phyloP scores from a whole-genome alignment of 805 yeast species.

The Candida xiaguanensis region DNA sequence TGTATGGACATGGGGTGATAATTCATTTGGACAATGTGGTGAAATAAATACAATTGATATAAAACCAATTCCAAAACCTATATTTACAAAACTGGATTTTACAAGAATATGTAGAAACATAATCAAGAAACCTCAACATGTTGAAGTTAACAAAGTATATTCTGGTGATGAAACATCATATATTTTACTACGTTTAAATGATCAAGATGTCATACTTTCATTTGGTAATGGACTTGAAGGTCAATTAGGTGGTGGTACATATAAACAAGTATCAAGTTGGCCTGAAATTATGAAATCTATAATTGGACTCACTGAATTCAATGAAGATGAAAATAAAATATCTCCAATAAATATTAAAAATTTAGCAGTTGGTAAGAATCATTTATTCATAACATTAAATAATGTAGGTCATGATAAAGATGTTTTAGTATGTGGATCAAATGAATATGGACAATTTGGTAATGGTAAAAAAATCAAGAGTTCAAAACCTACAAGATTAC shows the following conservation, averaged over 20 bases:
- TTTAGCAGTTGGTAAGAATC: constrained; percentile 65
- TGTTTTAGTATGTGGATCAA: constrained; percentile 80
- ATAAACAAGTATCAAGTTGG: constrained; percentile 64
- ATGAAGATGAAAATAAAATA: constrained; percentile 41
- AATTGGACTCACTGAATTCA: constrained; percentile 47
- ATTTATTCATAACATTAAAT: constrained; percentile 54
- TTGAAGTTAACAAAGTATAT: constrained; percentile 46
- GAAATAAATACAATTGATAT: constrained; percentile 62
- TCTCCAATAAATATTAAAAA: constrained; percentile 46
- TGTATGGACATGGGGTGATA: constrained; percentile 85
- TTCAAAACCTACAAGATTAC: constrained; percentile 51
- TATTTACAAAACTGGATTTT: constrained; percentile 15
- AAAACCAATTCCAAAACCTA: constrained; percentile 63
- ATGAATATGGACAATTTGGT: constrained; percentile 79
- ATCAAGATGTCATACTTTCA: constrained; percentile 39
- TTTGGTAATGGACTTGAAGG: constrained; percentile 88
- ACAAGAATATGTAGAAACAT: constrained; percentile 21
- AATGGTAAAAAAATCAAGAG: constrained; percentile 68
- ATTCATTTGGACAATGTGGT: constrained; percentile 82
- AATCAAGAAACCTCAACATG: constrained; percentile 16
- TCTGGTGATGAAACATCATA: constrained; percentile 65
- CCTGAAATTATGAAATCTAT: constrained; percentile 59
- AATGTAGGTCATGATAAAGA: constrained; percentile 47
- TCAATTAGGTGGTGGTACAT: constrained; percentile 78
- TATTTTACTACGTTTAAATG: constrained; percentile 22